Conservation (phyloP, 495 filamentous ascomycete genomes). For the Aspergillus steynii region DNA sequence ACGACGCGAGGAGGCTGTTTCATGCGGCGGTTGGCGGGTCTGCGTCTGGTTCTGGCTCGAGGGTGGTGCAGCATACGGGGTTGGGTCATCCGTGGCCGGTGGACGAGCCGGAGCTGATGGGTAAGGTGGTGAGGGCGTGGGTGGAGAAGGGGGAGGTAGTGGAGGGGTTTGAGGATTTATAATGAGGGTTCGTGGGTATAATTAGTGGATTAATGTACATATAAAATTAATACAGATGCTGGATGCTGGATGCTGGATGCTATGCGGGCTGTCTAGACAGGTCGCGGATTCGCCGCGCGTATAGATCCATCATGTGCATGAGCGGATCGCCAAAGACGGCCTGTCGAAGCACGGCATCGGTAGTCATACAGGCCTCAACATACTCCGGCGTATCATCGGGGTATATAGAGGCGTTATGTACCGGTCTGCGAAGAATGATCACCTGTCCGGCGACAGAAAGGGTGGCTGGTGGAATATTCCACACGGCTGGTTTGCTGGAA, state of each 20-base stretch:
- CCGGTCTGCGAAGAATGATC: slow-evolving; percentile 55
- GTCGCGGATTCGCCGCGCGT: slow-evolving; percentile 64
- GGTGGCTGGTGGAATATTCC: slow-evolving; percentile 61
- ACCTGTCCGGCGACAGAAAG: slow-evolving; percentile 68
- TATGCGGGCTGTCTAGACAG: slow-evolving; percentile 44
- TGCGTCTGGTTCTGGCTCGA: not conserved
- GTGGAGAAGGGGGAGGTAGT: not conserved
- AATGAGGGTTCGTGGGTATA: not conserved
- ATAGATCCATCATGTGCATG: slow-evolving; percentile 76
- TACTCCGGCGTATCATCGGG: not conserved
- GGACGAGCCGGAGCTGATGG: not conserved
- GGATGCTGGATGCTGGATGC: too few relatives aligned
- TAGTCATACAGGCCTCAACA: slow-evolving; percentile 61
- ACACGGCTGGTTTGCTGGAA: slow-evolving; percentile 32
- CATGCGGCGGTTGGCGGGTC: not conserved
- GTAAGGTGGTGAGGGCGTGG: not conserved
- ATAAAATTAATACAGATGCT: not conserved
- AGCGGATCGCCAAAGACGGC: slow-evolving; percentile 79
- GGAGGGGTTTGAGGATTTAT: not conserved
- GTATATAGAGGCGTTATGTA: not conserved
- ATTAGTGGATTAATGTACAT: not conserved
- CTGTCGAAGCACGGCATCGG: slow-evolving; percentile 62
- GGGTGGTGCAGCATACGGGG: slow-evolving; percentile 11
- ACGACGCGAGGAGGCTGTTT: slow-evolving; percentile 8
- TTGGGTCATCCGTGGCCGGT: slow-evolving; percentile 21